These are phyloP conservation scores for Annulohypoxylon maeteangense DNA, from an alignment of 495 filamentous ascomycete species.

Conservation along the genomic window DNA sequence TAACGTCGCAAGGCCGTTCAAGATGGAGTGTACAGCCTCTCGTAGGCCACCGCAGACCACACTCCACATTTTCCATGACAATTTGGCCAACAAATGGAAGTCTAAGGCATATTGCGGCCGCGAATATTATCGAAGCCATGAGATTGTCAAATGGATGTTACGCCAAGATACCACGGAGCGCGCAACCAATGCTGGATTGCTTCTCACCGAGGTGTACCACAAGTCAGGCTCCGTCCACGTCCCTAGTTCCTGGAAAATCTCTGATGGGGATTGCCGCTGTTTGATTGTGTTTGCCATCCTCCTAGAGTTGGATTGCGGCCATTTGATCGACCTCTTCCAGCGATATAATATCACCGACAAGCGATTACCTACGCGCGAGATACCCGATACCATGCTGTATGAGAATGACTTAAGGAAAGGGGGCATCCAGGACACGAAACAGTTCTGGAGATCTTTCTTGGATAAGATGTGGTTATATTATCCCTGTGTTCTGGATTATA, in stretches of 20 bases:
- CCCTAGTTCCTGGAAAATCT: neutral
- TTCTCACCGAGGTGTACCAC: conserved; percentile 8
- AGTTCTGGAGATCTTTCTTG: conserved; percentile 43
- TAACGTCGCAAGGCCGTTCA: too few species aligned
- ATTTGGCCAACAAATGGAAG: conserved; percentile 16
- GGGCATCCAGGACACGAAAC: conserved; percentile 2
- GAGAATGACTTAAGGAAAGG: neutral
- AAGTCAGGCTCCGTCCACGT: neutral
- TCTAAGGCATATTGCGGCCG: conserved; percentile 19
- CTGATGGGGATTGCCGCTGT: neutral
- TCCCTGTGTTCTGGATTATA: conserved; percentile 6
- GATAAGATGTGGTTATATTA: conserved; percentile 43
- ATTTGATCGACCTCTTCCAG: conserved; percentile 45
- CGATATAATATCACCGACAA: conserved; percentile 33
- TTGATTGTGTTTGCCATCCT: conserved; percentile 52
- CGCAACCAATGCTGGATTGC: conserved; percentile 7
- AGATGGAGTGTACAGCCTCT: neutral
- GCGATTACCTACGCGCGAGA: neutral
- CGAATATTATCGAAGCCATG: conserved; percentile 19
- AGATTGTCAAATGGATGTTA: conserved; percentile 35
- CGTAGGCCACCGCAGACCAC: neutral
- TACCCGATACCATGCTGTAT: conserved; percentile 3
- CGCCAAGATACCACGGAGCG: neutral
- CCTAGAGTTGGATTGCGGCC: conserved; percentile 42
- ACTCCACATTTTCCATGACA: conserved; percentile 10